Evolutionary conservation across 345 rosid species (phyloP).

Genomic region (Ricinus communis): DNA sequence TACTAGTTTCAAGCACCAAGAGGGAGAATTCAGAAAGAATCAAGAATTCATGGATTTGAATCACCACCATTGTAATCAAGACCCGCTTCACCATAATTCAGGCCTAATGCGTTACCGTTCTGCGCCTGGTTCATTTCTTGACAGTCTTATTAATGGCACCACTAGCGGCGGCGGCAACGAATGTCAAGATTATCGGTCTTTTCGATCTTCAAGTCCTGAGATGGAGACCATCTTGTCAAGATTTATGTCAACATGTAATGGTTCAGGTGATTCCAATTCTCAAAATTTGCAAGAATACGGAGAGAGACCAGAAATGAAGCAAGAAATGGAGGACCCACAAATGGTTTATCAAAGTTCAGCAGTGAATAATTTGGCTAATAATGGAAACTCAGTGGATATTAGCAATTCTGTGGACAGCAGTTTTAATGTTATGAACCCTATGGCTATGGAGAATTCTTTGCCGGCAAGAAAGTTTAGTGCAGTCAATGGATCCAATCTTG

Average conservation of each 20-base stretch:
- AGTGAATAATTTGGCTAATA: conserved; percentile 12
- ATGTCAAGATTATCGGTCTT: conserved; percentile 27
- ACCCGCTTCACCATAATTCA: conserved; percentile 32
- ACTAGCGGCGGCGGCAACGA: conserved; percentile 19
- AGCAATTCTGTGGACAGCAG: conserved; percentile 17
- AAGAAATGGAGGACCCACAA: conserved; percentile 34
- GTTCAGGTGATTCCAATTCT: conserved; percentile 34
- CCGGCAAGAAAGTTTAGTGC: conserved; percentile 24
- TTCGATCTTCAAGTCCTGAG: conserved; percentile 48
- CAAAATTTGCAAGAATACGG: conserved; percentile 36
- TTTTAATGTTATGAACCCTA: conserved; percentile 22
- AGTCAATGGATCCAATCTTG: conserved; percentile 40
- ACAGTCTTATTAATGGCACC: conserved; percentile 21
- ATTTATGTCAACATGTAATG: conserved; percentile 28
- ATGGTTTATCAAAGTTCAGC: conserved; percentile 28
- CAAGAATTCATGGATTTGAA: conserved; percentile 40
- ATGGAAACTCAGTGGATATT: conserved; percentile 13
- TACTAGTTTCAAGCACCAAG: conserved; percentile 31
- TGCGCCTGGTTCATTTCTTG: conserved; percentile 46
- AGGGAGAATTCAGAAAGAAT: conserved; percentile 40
- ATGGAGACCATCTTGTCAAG: conserved; percentile 39
- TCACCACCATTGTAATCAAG: conserved; percentile 22
- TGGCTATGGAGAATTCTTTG: conserved; percentile 31
- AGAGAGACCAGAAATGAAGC: conserved; percentile 36
- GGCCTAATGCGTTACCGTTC: conserved; percentile 41